Conservation (phyloP, 371 early-diverging fungal genomes). For the Actinomortierella wolfii region DNA sequence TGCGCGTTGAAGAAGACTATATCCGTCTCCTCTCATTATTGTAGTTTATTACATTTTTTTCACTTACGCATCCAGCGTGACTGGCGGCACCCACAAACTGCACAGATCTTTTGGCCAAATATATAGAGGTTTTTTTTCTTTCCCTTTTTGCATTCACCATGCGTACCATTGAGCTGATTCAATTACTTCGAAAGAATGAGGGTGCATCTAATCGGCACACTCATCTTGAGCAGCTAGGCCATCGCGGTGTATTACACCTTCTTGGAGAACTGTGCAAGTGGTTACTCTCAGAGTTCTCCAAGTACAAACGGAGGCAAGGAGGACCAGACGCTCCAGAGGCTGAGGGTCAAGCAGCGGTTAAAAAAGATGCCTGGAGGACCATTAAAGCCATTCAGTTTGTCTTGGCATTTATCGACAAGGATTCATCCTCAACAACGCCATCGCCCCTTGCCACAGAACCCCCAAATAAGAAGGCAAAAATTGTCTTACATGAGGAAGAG, state of each 20-base stretch:
- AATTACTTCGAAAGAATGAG: constrained; percentile 26
- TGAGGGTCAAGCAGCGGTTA: constrained; percentile 12
- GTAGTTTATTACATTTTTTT: too few species aligned
- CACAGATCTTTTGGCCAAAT: background rate
- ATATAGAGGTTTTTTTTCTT: background rate
- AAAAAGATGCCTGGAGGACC: background rate
- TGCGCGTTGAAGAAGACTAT: constrained; percentile 79
- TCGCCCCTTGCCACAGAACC: background rate
- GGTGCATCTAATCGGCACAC: constrained; percentile 5
- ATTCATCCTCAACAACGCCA: background rate
- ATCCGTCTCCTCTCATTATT: constrained; percentile 66
- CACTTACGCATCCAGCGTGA: background rate
- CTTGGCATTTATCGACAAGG: background rate
- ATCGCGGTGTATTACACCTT: constrained; percentile 19
- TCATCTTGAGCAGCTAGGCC: constrained; percentile 16
- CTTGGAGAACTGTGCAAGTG: constrained; percentile 41
- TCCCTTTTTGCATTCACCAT: constrained; percentile 3
- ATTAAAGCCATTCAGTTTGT: constrained; percentile 18
- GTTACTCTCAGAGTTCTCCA: constrained; percentile 21
- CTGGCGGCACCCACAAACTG: background rate
- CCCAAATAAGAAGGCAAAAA: background rate
- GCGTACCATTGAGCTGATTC: constrained; percentile 40
- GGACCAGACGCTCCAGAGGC: constrained; percentile 9
- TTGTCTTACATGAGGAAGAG: constrained; percentile 7
- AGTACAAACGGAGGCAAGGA: constrained; percentile 18